phyloP scores from a whole-genome alignment of 2,329 filamentous ascomycete species.

The Rhinocladiella mackenziei region DNA sequence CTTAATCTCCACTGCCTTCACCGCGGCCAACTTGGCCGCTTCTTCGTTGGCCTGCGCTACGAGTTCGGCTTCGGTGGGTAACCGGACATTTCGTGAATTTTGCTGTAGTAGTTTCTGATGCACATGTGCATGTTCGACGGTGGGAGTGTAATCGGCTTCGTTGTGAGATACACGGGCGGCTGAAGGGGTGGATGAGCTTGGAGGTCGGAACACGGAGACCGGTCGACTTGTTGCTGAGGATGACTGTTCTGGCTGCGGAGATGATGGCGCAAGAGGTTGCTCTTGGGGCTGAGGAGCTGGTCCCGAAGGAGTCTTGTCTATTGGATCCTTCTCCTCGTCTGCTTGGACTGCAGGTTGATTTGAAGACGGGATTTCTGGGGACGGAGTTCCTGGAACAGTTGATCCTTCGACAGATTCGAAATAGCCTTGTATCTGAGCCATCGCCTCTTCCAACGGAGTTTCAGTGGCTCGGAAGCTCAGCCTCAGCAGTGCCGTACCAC shows the following conservation, averaged over 20 bases:
- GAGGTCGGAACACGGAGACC: slow-evolving; percentile 72
- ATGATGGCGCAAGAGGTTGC: slow-evolving; percentile 5
- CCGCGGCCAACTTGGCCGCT: slow-evolving; percentile 60
- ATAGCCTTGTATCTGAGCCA: slow-evolving; percentile 72
- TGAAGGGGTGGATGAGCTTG: slow-evolving; percentile 64
- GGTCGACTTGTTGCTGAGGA: slow-evolving; percentile 40
- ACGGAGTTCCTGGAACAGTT: slow-evolving; percentile 4
- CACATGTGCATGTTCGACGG: slow-evolving; percentile 79
- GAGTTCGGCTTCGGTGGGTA: slow-evolving; percentile 78
- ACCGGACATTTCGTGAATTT: slow-evolving; percentile 71
- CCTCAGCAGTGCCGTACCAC: slow-evolving; percentile 73
- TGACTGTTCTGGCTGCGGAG: slow-evolving; percentile 27
- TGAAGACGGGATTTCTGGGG: slow-evolving; percentile 2
- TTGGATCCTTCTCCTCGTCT: slow-evolving; percentile 14
- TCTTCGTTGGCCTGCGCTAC: slow-evolving; percentile 64
- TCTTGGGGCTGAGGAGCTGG: slow-evolving; percentile 10
- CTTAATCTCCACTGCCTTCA: slow-evolving; percentile 68
- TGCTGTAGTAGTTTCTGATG: slow-evolving; percentile 70
- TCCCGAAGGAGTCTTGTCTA: slow-evolving; percentile 18
- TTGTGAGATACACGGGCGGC: slow-evolving; percentile 65
- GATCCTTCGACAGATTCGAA: slow-evolving; percentile 22
- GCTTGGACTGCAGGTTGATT: slow-evolving; percentile 16
- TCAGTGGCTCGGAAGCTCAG: slow-evolving; percentile 73
- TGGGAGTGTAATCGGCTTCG: slow-evolving; percentile 75
- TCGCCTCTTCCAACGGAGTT: slow-evolving; percentile 76